Evolutionary conservation across 345 rosid species (phyloP), one percentile per base, ranked within the genome.

Genomic region (Firmiana major): DNA sequence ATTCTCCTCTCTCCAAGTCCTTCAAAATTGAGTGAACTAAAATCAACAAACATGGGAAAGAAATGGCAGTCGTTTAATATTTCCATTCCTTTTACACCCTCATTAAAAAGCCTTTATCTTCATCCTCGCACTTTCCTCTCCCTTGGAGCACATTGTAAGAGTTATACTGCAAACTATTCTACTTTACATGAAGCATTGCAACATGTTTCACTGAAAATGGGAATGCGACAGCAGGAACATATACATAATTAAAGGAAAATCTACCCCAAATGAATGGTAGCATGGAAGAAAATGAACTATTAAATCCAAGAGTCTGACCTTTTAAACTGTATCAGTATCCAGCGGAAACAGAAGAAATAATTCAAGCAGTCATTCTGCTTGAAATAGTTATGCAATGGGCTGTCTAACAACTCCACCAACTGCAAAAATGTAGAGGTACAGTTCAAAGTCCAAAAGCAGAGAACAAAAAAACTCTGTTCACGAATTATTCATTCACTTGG

Each of bases 271-370:
- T 54, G 51, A 40, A 53, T 9, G n/a, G 11, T 55, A 9, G 21
- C 21, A 57, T 0, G 43, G 66, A 65, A 36, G 7, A 17, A 66
- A 72, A 62, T 34, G 11, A 64, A 73, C 48, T 28, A 71, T 19
- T 38, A 24, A 68, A 46, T 19, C 31, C 64, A 75, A 64, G 21
- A 43, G 70, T 51, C 85, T 77, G n/a, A 96, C 99, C 99, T 94
- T 85, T 94, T 96, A 79, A 97, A 97, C 79, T 94, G 98, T 73
- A 94, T 92, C 46, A 97, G 86, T 82, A 92, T 76, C 99, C 99
- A 97, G 84, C 98, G 99, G 87, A 97, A 97, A 81, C 99, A 97
- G 83, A 97, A 94, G 95, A 97, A 97, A 83, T 90, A 97, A 86
- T 94, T 97, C 93, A 97, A 88, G 86, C 99, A 97, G 67, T 97